These are phyloP conservation scores for Blastocystis hominis DNA, from an alignment of 352 stramenopile genomes.

Conservation along the genomic window DNA sequence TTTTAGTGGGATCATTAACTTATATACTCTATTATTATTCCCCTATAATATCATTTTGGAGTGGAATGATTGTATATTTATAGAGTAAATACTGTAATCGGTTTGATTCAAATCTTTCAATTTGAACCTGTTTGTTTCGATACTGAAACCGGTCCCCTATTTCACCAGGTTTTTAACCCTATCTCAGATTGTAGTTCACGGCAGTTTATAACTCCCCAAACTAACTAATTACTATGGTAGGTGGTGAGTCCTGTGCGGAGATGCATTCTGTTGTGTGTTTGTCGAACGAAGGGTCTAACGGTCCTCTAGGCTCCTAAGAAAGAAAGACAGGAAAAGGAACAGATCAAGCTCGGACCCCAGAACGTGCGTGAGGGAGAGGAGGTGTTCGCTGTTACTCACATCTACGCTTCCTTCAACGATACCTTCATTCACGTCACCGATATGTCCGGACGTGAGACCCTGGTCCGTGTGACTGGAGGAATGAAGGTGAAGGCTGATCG, in stretches of 20 bases:
- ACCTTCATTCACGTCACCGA: slow-evolving; percentile 99
- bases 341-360: slow-evolving; percentile 76
- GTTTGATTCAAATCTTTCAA: not conserved
- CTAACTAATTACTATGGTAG: slow-evolving; percentile 53
- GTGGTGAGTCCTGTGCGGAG: not conserved
- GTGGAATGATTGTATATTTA: too few species aligned
- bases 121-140: not conserved
- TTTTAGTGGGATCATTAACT: too few species aligned
- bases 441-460: slow-evolving; percentile 94
- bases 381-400: slow-evolving; percentile 97
- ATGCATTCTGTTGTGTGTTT: not conserved
- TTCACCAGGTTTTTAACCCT: not conserved
- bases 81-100: too few species aligned
- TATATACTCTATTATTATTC: too few species aligned
- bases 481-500: slow-evolving; percentile 99
- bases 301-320: slow-evolving; percentile 52
- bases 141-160: not conserved
- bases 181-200: slow-evolving; percentile 49
- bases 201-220: slow-evolving; percentile 55
- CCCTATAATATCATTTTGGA: too few species aligned
- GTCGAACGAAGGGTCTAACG: not conserved
- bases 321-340: slow-evolving; percentile 75
- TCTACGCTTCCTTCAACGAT: slow-evolving; percentile 99
- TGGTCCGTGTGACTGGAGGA: slow-evolving; percentile 95
- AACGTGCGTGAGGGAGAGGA: slow-evolving; percentile 90